Percentiles rank a stretch among this genome's conserved stretches.
Conservation (phyloP, 208 protist species). For the Trypanosoma boissoni region DNA sequence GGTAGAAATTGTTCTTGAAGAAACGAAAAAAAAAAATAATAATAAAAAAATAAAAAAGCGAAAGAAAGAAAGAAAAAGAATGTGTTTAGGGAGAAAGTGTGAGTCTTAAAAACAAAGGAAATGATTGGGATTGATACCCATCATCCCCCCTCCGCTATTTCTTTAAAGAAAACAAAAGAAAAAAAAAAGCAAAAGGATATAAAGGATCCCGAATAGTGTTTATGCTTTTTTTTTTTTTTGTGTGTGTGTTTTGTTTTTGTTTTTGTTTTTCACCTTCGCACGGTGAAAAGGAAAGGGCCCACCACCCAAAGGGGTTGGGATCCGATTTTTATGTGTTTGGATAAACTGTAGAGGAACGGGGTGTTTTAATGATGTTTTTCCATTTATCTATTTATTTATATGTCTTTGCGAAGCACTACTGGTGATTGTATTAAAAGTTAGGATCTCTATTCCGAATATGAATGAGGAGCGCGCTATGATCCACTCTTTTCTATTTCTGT, state of each 20-base stretch:
- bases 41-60: not conserved
- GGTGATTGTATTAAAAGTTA: too few relatives aligned
- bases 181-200: not conserved
- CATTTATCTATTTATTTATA: constrained; percentile 2
- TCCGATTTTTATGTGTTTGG: not conserved
- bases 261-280: too few relatives aligned
- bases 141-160: not conserved
- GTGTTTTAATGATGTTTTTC: not conserved
- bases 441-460: too few relatives aligned
- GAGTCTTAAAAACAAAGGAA: not conserved
- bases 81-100: not conserved
- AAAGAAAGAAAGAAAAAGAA: not conserved
- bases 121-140: not conserved
- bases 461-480: too few relatives aligned
- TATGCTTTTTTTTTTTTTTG: not conserved
- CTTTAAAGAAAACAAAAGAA: not conserved
- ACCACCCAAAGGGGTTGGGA: too few relatives aligned
- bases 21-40: not conserved
- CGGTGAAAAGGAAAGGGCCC: too few relatives aligned
- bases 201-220: not conserved
- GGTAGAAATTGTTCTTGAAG: not conserved
- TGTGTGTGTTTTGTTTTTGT: not conserved
- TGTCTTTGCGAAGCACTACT: too few relatives aligned
- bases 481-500: too few relatives aligned
- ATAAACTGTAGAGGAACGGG: not conserved